Conservation (phyloP, 2,329 filamentous ascomycete species). For the Grosmannia clavigera region DNA sequence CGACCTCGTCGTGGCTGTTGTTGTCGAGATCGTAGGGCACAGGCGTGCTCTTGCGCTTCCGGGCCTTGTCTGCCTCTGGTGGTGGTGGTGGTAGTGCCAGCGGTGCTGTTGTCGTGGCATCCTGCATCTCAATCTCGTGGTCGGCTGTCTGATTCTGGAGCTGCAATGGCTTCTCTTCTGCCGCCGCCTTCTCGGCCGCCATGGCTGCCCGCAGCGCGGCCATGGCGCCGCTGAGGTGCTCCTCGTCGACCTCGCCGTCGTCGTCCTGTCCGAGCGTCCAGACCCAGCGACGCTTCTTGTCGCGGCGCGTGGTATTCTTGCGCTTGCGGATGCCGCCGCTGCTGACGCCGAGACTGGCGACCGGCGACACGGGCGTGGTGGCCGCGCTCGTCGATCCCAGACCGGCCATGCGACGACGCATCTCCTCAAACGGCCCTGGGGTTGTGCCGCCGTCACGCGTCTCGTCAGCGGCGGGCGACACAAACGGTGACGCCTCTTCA, state of each 20-base stretch:
- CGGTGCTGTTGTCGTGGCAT: not conserved
- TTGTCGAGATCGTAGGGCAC: conserved; percentile 7
- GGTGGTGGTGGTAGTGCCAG: no score
- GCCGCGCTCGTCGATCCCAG: conserved; percentile 21
- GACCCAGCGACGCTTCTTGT: conserved; percentile 52
- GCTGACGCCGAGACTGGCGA: conserved; percentile 33
- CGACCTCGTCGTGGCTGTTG: conserved; percentile 3
- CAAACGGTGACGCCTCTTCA: conserved; percentile 42
- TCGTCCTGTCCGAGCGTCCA: conserved; percentile 52
- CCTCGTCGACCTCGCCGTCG: conserved; percentile 23
- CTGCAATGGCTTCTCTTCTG: not conserved
- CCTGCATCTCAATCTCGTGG: not conserved
- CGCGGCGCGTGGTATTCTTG: conserved; percentile 38
- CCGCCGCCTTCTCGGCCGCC: conserved; percentile 6
- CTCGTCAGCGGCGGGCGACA: conserved; percentile 35
- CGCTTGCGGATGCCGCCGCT: conserved; percentile 37
- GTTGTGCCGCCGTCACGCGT: conserved; percentile 49
- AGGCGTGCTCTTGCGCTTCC: conserved; percentile 12
- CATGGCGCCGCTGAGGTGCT: conserved; percentile 22
- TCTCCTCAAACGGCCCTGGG: conserved; percentile 51
- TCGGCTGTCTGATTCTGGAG: not conserved
- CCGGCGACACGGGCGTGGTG: conserved; percentile 21
- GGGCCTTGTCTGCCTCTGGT: not conserved
- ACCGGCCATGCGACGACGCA: conserved; percentile 43
- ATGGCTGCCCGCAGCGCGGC: conserved; percentile 14